Evolutionary conservation across 148 eudicot species (phyloP), one percentile per base, ranked within the genome.

Genomic region (Dysphania ambrosioides): DNA sequence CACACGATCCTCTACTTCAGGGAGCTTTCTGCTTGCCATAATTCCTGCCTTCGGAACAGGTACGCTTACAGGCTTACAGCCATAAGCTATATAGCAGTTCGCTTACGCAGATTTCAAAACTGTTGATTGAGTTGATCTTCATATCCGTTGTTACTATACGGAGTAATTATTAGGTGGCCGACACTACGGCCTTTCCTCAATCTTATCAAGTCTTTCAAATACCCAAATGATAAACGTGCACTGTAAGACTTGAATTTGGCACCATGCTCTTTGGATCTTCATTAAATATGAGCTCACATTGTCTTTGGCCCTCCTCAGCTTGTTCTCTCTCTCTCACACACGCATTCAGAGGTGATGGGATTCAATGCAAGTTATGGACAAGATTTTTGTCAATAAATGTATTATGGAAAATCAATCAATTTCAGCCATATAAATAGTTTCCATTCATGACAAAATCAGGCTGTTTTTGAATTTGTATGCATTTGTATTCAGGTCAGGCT

Each of bases 21-120:
- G 16, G 36, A 61, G 13, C 21, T 44, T 57, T 12, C 62, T 26
- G 32, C 34, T 32, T 6, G 18, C 38, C 42, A 32, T 34, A 34
- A 32, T 32, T 64, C 41, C 38, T 64, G 4, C 12, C 16, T 34
- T 32, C 6, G 63, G 1, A 59, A 27, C 31, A 24, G 15, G 15
- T 59, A 59, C 27, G 63, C 63, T 59, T n/a, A n/a, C n/a, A n/a
- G n/a, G n/a, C n/a, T 59, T 59, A 59, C 63, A 59, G 63, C 63
- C 63, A 59, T 59, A 10, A 47, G n/a, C 53, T 47, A 47, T 47
- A 47, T 47, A 47, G 53, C 16, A 47, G 53, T 47, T 47, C 19
- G 21, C 53, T 47, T 11, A 12, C 4, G 3, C 2, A 44, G 3
- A 13, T 13, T 18, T 47, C 53, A 47, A 47, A 47, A 47, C 5